Evolutionary conservation across 495 filamentous ascomycete species (phyloP).

Genomic region (Lepraria neglecta): DNA sequence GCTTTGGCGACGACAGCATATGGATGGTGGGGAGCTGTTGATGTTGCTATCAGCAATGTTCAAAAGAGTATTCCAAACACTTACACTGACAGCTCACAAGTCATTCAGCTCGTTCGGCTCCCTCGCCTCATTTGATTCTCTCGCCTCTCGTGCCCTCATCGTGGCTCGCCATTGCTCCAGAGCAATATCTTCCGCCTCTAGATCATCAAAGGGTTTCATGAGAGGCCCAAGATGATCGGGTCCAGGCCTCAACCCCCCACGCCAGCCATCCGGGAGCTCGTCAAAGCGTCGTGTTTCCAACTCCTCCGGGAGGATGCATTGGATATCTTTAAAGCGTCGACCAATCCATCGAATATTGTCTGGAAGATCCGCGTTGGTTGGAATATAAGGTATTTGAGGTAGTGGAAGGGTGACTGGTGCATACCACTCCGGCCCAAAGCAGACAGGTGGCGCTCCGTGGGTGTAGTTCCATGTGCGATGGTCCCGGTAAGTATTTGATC

Average conservation of each 20-base stretch:
- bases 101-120: too few relatives aligned
- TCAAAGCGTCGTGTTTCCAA: background rate
- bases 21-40: background rate
- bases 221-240: slow-evolving; percentile 1
- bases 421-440: too few relatives aligned
- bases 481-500: too few relatives aligned
- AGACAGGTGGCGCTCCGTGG: too few relatives aligned
- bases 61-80: background rate
- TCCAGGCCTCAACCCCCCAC: background rate
- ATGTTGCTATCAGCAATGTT: background rate
- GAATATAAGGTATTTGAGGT: too few relatives aligned
- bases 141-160: slow-evolving; percentile 1
- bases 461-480: too few relatives aligned
- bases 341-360: too few relatives aligned
- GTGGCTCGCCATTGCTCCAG: background rate
- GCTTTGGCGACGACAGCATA: background rate
- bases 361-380: too few relatives aligned
- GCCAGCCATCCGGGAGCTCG: background rate
- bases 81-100: too few relatives aligned
- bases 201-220: slow-evolving; percentile 11
- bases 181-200: background rate
- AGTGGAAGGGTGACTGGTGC: too few relatives aligned
- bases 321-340: too few relatives aligned
- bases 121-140: background rate
- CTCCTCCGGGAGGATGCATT: background rate